Evolutionary conservation across 2,329 filamentous ascomycete genomes (phyloP).

Genomic region (Hypoxylon sp.): DNA sequence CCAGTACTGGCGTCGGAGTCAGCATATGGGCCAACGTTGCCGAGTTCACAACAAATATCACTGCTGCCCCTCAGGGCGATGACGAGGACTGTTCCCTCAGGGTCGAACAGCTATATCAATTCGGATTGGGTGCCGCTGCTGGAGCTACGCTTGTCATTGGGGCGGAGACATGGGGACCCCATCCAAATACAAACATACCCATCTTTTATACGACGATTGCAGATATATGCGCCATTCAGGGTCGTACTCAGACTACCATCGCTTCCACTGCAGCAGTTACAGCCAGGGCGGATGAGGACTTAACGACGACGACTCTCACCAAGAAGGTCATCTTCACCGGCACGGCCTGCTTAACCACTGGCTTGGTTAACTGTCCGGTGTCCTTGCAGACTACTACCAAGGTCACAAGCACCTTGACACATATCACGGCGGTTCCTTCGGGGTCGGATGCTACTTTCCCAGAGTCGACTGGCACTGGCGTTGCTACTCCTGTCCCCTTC

Average conservation of each 20-base stretch:
- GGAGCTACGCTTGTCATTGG: slow-evolving; percentile 66
- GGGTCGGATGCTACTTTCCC: slow-evolving; percentile 61
- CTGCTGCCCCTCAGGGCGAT: slow-evolving; percentile 53
- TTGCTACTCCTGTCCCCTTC: slow-evolving; percentile 59
- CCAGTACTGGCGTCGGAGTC: slow-evolving; percentile 64
- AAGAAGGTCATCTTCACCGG: slow-evolving; percentile 61
- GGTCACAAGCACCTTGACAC: slow-evolving; percentile 57
- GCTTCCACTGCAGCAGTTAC: slow-evolving; percentile 43
- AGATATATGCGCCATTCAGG: slow-evolving; percentile 59
- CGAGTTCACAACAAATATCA: slow-evolving; percentile 68
- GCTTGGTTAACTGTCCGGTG: slow-evolving; percentile 65
- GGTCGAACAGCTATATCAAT: slow-evolving; percentile 65
- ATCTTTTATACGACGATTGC: slow-evolving; percentile 68
- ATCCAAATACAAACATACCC: slow-evolving; percentile 62
- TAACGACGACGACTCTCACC: slow-evolving; percentile 59
- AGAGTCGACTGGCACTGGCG: slow-evolving; percentile 52
- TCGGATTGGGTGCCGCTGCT: slow-evolving; percentile 68
- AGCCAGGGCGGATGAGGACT: slow-evolving; percentile 48
- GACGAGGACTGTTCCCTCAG: slow-evolving; percentile 61
- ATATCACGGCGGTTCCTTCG: slow-evolving; percentile 59
- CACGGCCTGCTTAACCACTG: slow-evolving; percentile 60
- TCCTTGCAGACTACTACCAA: slow-evolving; percentile 64
- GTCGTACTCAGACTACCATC: slow-evolving; percentile 45
- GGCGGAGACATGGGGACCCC: slow-evolving; percentile 65
- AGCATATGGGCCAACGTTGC: slow-evolving; percentile 67